A percentile compares a stretch with the other conserved stretches of the same genome.
These are phyloP conservation scores for Rhizopus arrhizus DNA, from an alignment of 371 early-diverging fungal genomes.

Conservation along the genomic window DNA sequence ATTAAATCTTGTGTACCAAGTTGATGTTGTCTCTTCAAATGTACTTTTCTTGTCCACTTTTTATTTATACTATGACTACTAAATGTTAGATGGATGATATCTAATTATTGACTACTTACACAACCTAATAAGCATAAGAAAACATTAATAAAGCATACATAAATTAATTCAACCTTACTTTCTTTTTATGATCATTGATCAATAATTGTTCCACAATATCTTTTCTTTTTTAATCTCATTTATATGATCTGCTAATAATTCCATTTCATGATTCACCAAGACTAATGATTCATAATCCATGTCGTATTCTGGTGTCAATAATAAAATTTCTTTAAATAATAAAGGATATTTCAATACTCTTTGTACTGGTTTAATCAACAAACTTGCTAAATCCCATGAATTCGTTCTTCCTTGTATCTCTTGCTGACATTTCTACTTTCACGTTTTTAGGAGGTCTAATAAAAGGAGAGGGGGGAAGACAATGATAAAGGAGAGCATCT, in stretches of 20 bases:
- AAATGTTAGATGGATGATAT: neutral
- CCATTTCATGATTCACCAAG: conserved; percentile 52
- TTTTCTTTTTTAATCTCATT: conserved; percentile 83
- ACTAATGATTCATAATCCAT: conserved; percentile 56
- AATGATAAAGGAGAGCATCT: neutral
- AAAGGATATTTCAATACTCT: conserved; percentile 86
- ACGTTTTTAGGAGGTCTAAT: conserved; percentile 3
- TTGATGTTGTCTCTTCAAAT: conserved; percentile 39
- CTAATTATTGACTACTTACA: conserved; percentile 20
- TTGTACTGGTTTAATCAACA: conserved; percentile 92
- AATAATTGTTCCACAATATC: conserved; percentile 83
- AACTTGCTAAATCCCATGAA: conserved; percentile 80
- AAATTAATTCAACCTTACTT: conserved; percentile 11
- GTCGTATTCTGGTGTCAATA: conserved; percentile 59
- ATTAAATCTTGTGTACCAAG: conserved; percentile 58
- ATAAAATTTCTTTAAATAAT: conserved; percentile 70
- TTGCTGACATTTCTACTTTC: conserved; percentile 47
- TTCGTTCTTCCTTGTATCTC: conserved; percentile 66
- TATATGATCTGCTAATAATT: conserved; percentile 76
- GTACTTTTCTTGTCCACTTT: conserved; percentile 61
- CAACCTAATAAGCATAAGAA: conserved; percentile 22
- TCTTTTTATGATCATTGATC: conserved; percentile 65
- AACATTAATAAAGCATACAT: conserved; percentile 15
- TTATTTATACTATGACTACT: conserved; percentile 71
- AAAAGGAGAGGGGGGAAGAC: neutral